phyloP scores from a whole-genome alignment of 768 basidiomycete species.

The Suillus cothurnatus region DNA sequence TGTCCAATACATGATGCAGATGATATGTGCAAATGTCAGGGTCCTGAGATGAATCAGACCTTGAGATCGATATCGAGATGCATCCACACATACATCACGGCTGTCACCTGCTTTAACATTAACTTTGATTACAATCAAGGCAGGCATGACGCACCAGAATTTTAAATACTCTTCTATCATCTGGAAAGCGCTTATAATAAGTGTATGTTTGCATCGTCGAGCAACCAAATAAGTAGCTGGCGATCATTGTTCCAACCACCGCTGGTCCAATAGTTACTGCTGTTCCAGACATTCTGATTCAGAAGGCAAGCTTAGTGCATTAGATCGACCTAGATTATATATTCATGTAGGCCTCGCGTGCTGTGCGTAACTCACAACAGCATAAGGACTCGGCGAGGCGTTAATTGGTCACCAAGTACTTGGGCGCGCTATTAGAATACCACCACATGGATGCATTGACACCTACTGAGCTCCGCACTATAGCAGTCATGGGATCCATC shows the following conservation, averaged over 20 bases:
- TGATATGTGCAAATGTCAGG: conserved; percentile 3
- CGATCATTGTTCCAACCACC: conserved; percentile 7
- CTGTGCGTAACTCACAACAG: not conserved
- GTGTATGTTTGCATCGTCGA: conserved; percentile 9
- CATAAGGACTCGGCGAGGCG: not conserved
- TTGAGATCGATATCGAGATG: not conserved
- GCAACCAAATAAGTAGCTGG: conserved; percentile 13
- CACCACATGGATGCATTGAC: not conserved
- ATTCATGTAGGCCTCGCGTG: not conserved
- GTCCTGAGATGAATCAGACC: not conserved
- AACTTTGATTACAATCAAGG: not conserved
- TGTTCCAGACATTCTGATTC: conserved; percentile 1
- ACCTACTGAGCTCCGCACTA: not conserved
- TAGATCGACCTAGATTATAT: not conserved
- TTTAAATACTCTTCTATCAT: conserved; percentile 4
- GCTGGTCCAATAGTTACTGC: conserved; percentile 12
- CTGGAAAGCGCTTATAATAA: conserved; percentile 8
- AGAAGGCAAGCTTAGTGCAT: not conserved
- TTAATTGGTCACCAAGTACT: not conserved
- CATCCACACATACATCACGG: conserved; percentile 1
- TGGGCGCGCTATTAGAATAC: not conserved
- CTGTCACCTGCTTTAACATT: conserved; percentile 4
- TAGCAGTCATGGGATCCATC: not conserved
- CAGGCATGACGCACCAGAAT: conserved; percentile 3
- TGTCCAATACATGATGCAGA: conserved; percentile 10